A percentile compares a stretch with the other conserved stretches of the same genome.
phyloP scores from a whole-genome alignment of 1,284 basidiomycete genomes.

The Afroboletus lepidellus region DNA sequence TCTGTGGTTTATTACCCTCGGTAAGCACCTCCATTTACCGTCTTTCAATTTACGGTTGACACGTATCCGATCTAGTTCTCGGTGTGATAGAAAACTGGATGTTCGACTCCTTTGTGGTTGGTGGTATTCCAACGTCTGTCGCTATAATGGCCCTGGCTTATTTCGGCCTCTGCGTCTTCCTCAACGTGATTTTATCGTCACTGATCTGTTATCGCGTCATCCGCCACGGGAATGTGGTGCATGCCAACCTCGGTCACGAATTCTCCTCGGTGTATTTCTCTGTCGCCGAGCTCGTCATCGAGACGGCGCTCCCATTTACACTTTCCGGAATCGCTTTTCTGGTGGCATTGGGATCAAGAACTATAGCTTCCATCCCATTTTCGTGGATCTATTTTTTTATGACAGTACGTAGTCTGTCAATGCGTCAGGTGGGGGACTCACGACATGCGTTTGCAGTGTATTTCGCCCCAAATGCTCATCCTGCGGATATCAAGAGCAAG shows the following conservation, averaged over 20 bases:
- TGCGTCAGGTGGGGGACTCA: background rate
- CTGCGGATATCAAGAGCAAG: background rate
- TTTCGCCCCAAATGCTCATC: background rate
- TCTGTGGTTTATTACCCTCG: background rate
- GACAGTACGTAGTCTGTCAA: background rate
- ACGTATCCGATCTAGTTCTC: background rate
- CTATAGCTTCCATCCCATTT: background rate
- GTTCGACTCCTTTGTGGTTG: background rate
- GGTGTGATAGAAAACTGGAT: background rate
- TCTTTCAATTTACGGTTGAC: no score
- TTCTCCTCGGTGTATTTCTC: background rate
- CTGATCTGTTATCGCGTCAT: background rate
- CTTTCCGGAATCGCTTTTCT: background rate
- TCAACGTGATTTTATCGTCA: background rate
- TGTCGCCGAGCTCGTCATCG: background rate
- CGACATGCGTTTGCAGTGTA: background rate
- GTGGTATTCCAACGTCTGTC: background rate
- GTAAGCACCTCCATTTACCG: background rate
- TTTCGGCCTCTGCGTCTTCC: background rate
- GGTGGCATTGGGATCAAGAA: background rate
- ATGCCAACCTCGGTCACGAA: background rate
- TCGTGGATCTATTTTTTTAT: background rate
- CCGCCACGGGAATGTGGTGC: background rate
- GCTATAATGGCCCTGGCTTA: background rate
- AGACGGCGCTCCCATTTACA: background rate